Percentiles rank a stretch among this genome's conserved stretches.
Conservation (phyloP, 2,329 filamentous ascomycete species). For the Arachnopeziza araneosa region DNA sequence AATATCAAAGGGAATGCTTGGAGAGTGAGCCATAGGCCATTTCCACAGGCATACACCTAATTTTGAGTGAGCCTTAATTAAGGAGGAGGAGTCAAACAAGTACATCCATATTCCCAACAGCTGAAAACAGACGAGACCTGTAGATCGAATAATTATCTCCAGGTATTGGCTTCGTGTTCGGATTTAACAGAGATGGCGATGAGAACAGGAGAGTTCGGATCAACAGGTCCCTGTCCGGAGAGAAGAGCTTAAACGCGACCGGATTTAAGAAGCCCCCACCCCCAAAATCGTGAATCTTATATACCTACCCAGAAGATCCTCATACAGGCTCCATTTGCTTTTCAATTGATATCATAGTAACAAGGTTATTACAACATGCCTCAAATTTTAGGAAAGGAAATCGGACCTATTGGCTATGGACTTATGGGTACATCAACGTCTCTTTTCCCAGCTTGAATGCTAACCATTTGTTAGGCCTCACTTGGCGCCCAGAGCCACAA, state of each 20-base stretch:
- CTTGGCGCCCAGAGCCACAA: conserved; percentile 28
- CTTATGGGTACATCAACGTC: conserved; percentile 18
- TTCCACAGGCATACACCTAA: conserved; percentile 45
- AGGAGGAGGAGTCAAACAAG: neutral
- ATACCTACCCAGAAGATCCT: no score
- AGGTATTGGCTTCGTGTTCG: no score
- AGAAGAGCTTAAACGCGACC: no score
- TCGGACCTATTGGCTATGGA: conserved; percentile 25
- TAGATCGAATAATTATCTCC: neutral
- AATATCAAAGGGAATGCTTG: conserved; percentile 47
- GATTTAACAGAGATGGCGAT: no score
- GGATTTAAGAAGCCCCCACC: no score
- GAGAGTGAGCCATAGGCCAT: conserved; percentile 42
- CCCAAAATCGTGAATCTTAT: no score
- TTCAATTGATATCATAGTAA: neutral
- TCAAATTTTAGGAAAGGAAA: conserved; percentile 23
- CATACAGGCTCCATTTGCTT: neutral
- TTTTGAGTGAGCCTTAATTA: neutral
- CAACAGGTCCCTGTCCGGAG: no score
- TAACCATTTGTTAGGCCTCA: conserved; percentile 15
- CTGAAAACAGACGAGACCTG: neutral
- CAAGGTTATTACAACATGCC: conserved; percentile 13
- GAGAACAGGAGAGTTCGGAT: no score
- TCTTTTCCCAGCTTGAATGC: neutral
- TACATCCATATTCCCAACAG: neutral